These are phyloP conservation scores for Lagerstroemia fauriei DNA, from an alignment of 441 rosid species.

Conservation along the genomic window DNA sequence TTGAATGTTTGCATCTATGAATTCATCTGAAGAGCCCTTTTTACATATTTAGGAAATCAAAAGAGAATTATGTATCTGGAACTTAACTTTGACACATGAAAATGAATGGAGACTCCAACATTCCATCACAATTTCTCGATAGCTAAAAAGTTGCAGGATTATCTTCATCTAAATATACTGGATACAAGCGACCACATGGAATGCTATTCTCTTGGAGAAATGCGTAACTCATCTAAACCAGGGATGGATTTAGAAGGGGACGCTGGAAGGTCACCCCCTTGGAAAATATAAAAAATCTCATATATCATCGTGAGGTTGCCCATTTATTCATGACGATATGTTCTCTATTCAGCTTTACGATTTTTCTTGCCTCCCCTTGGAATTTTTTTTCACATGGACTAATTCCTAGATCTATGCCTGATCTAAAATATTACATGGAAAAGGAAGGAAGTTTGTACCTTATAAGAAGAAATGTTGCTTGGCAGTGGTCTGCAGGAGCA, in stretches of 20 bases:
- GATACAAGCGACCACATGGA: background rate
- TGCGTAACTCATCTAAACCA: background rate
- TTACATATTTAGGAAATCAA: conserved; percentile 51
- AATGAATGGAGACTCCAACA: background rate
- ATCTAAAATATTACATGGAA: background rate
- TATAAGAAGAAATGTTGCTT: conserved; percentile 79
- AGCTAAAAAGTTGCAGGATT: background rate
- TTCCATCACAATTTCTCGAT: background rate
- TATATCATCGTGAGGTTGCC: too few species aligned
- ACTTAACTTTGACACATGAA: background rate
- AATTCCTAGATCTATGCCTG: background rate
- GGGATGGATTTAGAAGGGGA: too few species aligned
- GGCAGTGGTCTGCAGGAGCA: conserved; percentile 75
- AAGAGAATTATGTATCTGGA: conserved; percentile 28
- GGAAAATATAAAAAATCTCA: too few species aligned
- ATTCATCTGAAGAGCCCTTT: conserved; percentile 95
- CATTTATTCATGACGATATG: too few species aligned
- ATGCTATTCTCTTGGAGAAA: background rate
- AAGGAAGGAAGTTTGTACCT: conserved; percentile 49
- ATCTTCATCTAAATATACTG: background rate
- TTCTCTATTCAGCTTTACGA: background rate
- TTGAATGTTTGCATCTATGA: conserved; percentile 90
- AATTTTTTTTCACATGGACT: too few species aligned
- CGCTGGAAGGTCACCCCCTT: too few species aligned
- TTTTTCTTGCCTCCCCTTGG: too few species aligned